Base-by-base conservation (phyloP, 2,329 filamentous ascomycete genomes). In the Monilinia aucupariae region DNA sequence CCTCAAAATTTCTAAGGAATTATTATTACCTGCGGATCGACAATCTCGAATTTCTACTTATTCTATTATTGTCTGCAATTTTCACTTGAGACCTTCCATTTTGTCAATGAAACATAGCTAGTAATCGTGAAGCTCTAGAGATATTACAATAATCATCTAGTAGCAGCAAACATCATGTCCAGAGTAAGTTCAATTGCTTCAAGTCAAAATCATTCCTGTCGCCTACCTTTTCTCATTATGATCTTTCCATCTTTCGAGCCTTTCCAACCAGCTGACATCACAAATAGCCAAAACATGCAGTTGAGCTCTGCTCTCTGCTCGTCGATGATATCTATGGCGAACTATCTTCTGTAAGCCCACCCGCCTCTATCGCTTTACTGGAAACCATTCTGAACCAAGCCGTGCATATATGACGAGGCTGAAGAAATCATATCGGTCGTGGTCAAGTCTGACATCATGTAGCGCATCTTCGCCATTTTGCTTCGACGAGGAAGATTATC, bases 251-350 rank as follows among this genome's bases (percentile, higher is more conserved):
- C n/a, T 20, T 56, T 27, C 27, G 20, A 34, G 30, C 30, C 13
- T 22, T 17, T 27, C 20, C 12, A 47, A 25, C 39, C 27, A 34
- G 53, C 54, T 49, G 45, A 62, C 59, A 27, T 30, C 25, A 65
- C 54, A 59, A 22, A 50, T 67, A 88, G 85, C 85, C 85, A 65
- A 86, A 91, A 79, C 84, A 89, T 75, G 82, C 89, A 69, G 86
- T 89, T 73, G 91, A 97, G 84, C 90, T 97, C 74, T 96, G 91
- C 80, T 85, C 88, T 79, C 86, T 96, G 74, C 83, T 97, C 67
- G 88, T 97, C 67, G 87, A 92, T 74, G 92, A 97, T 75, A 82
- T 90, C 64, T 93, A 94, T 76, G 94, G 94, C 74, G 90, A 96
- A 78, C 85, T 97, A 64, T 91, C 92, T 66, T 91, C 91, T 74